A percentile compares a stretch with the other conserved stretches of the same genome.
Conservation (phyloP, 164 flowering plant species). For the Brasenia schreberi region DNA sequence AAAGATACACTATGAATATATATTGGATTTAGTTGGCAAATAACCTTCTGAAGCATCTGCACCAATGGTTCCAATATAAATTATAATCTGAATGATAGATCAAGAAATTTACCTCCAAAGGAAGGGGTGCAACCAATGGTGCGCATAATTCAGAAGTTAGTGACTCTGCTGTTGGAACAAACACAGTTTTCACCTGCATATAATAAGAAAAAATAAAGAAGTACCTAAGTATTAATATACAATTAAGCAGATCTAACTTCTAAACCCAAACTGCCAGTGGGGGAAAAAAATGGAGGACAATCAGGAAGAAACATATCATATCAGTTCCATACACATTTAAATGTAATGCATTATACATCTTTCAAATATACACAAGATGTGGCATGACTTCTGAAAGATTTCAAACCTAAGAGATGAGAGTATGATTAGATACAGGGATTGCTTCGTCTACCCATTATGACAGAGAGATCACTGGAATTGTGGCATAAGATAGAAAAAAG, state of each 20-base stretch:
- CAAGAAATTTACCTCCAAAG: conserved; percentile 57
- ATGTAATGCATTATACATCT: too few relatives aligned
- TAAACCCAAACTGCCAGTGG: background rate
- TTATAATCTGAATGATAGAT: background rate
- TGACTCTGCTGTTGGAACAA: conserved; percentile 54
- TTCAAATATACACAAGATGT: too few relatives aligned
- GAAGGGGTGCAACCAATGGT: conserved; percentile 80
- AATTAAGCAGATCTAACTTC: background rate
- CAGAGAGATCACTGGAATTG: background rate
- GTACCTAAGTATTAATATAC: background rate
- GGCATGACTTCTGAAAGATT: background rate
- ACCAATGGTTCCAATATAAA: background rate
- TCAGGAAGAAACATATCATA: background rate
- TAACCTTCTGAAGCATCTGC: background rate
- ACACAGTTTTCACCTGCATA: conserved; percentile 65
- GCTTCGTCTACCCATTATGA: background rate
- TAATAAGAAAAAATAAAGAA: background rate
- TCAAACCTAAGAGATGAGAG: background rate
- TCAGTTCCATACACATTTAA: background rate
- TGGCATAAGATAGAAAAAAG: background rate
- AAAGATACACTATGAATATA: too few relatives aligned
- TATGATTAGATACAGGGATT: background rate
- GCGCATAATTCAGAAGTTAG: conserved; percentile 61
- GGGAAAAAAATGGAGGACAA: background rate
- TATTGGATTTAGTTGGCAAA: background rate